A percentile compares a stretch with the other conserved stretches of the same genome.
Conservation (phyloP, 257 asterid species). For the Scutellaria barbata region DNA sequence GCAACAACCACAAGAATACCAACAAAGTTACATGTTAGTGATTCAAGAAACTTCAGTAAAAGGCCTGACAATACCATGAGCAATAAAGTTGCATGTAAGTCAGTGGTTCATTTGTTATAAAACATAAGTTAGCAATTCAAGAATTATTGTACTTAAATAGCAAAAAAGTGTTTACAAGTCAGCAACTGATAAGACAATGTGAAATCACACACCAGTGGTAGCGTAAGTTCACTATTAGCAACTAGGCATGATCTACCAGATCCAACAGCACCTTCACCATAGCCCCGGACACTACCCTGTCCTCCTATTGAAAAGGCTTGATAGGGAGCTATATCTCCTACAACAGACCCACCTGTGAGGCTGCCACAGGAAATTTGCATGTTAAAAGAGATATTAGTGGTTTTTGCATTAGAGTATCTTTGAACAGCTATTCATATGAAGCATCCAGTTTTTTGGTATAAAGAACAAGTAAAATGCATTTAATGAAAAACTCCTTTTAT, state of each 20-base stretch:
- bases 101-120: too few species aligned
- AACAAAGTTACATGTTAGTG: neutral
- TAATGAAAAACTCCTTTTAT: neutral
- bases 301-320: slow-evolving; percentile 98
- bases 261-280: slow-evolving; percentile 97
- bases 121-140: too few species aligned
- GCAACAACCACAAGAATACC: slow-evolving; percentile 16
- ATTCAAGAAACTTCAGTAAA: too few species aligned
- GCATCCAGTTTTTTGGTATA: slow-evolving; percentile 7
- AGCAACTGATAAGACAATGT: neutral
- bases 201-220: slow-evolving; percentile 73
- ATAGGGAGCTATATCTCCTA: slow-evolving; percentile 98
- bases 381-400: slow-evolving; percentile 19
- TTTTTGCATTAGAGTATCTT: slow-evolving; percentile 12
- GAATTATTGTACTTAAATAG: neutral
- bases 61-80: too few species aligned
- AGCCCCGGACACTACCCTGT: slow-evolving; percentile 87
- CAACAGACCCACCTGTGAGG: slow-evolving; percentile 91
- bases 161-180: neutral
- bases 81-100: too few species aligned
- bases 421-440: slow-evolving; percentile 6
- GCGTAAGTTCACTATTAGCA: slow-evolving; percentile 80
- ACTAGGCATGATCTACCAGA: slow-evolving; percentile 87
- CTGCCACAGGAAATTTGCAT: slow-evolving; percentile 45
- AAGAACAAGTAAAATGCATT: slow-evolving; percentile 19